Evolutionary conservation across 768 basidiomycete genomes (phyloP).

Genomic region (Mycena epipterygia): DNA sequence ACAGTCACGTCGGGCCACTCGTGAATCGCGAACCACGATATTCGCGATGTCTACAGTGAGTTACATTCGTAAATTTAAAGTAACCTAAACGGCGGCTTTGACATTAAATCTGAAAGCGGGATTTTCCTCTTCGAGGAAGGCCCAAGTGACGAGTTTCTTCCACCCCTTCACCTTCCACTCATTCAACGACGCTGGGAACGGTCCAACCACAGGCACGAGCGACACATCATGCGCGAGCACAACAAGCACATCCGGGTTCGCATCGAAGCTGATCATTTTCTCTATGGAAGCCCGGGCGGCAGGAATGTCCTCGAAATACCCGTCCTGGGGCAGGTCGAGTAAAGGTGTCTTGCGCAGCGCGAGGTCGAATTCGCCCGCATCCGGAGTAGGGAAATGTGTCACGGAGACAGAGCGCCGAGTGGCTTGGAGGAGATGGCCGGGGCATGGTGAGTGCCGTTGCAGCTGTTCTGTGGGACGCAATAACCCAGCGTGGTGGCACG

Average conservation of each 20-base stretch:
- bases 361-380: conserved; percentile 28
- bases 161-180: conserved; percentile 33
- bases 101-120: conserved; percentile 21
- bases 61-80: too few species aligned
- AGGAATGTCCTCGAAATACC: conserved; percentile 13
- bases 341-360: conserved; percentile 8
- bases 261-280: conserved; percentile 24
- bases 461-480: conserved; percentile 33
- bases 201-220: conserved; percentile 11
- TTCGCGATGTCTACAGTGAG: too few species aligned
- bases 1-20: too few species aligned
- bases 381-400: conserved; percentile 9
- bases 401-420: conserved; percentile 23
- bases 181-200: conserved; percentile 21
- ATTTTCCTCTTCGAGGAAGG: conserved; percentile 30
- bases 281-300: conserved; percentile 1
- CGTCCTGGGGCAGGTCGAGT: conserved; percentile 15
- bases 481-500: conserved; percentile 32
- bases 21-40: too few species aligned
- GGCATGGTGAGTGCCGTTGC: conserved; percentile 19
- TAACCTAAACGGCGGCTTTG: background rate
- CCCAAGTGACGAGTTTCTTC: conserved; percentile 34
- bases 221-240: conserved; percentile 36
- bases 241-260: conserved; percentile 31
- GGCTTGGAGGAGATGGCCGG: conserved; percentile 21